Evolutionary conservation across 2,329 filamentous ascomycete genomes (phyloP).

Genomic region (Lithohypha guttulata): DNA sequence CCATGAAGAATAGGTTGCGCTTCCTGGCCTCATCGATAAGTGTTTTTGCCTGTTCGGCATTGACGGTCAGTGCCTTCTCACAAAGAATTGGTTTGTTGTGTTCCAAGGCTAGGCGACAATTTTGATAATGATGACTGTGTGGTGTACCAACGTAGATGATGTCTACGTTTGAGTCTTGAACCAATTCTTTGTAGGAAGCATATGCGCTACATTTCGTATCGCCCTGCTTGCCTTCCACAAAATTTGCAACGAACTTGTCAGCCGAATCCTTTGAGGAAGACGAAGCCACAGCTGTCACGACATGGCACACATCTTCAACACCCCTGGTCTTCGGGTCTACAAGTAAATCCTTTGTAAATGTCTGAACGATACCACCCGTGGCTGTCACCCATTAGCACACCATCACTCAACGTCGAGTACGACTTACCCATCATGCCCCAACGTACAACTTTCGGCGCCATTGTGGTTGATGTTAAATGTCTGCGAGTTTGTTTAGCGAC

Average conservation of each 20-base stretch:
- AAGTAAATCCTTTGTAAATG: constrained; percentile 67
- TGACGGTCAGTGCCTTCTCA: constrained; percentile 84
- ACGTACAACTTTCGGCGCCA: constrained; percentile 12
- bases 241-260: constrained; percentile 59
- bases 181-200: constrained; percentile 71
- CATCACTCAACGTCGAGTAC: background rate
- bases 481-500: background rate
- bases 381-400: constrained; percentile 23
- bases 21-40: constrained; percentile 60
- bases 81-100: constrained; percentile 82
- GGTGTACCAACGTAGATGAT: constrained; percentile 84
- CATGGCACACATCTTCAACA: constrained; percentile 63
- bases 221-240: constrained; percentile 46
- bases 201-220: constrained; percentile 55
- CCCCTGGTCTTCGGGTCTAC: constrained; percentile 59
- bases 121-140: constrained; percentile 88
- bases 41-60: constrained; percentile 62
- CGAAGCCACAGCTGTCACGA: constrained; percentile 68
- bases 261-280: constrained; percentile 62
- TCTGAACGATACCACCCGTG: constrained; percentile 38
- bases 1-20: constrained; percentile 70
- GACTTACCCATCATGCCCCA: constrained; percentile 20
- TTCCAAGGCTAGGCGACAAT: constrained; percentile 71
- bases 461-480: background rate
- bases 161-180: constrained; percentile 66